A percentile compares a stretch with the other conserved stretches of the same genome.
These are phyloP conservation scores for Cladosporium sp. DNA, from an alignment of 2,329 filamentous ascomycete species.

Conservation along the genomic window DNA sequence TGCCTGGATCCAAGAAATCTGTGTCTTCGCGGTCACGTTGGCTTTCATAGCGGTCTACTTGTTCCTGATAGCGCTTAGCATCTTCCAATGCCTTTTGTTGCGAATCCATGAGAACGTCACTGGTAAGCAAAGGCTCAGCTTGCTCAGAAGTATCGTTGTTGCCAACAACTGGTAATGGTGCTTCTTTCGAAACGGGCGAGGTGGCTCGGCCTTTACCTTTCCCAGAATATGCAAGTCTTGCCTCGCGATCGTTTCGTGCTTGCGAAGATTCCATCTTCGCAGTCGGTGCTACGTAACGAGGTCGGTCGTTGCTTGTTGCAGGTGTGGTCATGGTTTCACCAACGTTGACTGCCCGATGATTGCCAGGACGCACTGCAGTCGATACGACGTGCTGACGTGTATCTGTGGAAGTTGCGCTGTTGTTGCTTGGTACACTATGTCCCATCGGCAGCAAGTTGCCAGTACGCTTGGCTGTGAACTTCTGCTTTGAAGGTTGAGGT, in stretches of 20 bases:
- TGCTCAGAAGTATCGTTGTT: neutral
- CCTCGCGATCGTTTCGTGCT: neutral
- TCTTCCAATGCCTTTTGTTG: neutral
- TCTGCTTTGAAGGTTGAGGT: neutral
- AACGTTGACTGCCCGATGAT: neutral
- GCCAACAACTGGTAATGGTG: neutral
- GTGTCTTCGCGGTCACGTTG: constrained; percentile 4
- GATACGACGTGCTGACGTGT: neutral
- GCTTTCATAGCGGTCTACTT: neutral
- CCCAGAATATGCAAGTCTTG: neutral
- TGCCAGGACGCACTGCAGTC: neutral
- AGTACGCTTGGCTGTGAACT: neutral
- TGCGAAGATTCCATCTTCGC: neutral
- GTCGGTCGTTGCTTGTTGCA: neutral
- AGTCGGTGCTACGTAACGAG: neutral
- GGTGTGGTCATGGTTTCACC: neutral
- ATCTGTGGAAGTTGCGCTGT: too few species aligned
- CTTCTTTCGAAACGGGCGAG: neutral
- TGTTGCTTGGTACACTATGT: neutral
- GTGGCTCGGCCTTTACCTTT: neutral
- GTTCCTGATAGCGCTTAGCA: neutral
- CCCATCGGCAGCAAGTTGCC: neutral
- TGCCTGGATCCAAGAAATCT: neutral
- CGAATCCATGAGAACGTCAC: neutral
- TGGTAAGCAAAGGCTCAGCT: neutral